Percentiles rank a stretch among this genome's conserved stretches.
These are phyloP conservation scores for Exophiala lecanii-corni DNA, from an alignment of 2,329 filamentous ascomycete genomes.

Conservation along the genomic window DNA sequence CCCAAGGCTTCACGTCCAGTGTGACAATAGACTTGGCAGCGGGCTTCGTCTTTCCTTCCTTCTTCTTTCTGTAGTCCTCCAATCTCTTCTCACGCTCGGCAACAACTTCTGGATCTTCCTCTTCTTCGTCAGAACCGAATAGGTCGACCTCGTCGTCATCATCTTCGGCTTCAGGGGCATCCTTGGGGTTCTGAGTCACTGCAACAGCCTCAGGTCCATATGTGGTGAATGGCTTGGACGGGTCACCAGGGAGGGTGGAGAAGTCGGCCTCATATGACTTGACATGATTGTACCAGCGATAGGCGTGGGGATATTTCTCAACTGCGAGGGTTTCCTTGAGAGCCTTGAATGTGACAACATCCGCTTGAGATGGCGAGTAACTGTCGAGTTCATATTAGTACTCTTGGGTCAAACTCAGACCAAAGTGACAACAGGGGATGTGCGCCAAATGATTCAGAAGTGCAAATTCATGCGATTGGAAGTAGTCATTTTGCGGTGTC, in stretches of 20 bases:
- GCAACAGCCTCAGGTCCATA: constrained; percentile 83
- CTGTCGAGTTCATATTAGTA: constrained; percentile 34
- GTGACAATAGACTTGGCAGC: constrained; percentile 95
- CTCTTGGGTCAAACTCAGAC: too few species aligned
- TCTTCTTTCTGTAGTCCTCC: constrained; percentile 94
- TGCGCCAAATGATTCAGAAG: constrained; percentile 55
- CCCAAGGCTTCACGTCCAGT: constrained; percentile 97
- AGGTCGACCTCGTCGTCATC: constrained; percentile 85
- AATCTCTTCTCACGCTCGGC: constrained; percentile 82
- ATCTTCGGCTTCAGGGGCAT: constrained; percentile 64
- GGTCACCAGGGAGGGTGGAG: constrained; percentile 81
- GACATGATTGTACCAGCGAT: constrained; percentile 99
- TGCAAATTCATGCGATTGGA: constrained; percentile 69
- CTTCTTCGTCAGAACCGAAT: constrained; percentile 90
- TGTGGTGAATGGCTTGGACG: constrained; percentile 78
- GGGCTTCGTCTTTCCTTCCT: constrained; percentile 85
- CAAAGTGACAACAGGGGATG: not conserved
- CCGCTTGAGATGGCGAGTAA: constrained; percentile 78
- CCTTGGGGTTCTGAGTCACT: constrained; percentile 77
- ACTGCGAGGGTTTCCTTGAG: constrained; percentile 69
- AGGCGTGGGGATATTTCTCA: constrained; percentile 86
- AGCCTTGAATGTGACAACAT: constrained; percentile 93
- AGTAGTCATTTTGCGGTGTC: constrained; percentile 79
- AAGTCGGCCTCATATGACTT: constrained; percentile 90
- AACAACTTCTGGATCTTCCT: constrained; percentile 84